Evolutionary conservation across 345 rosid genomes (phyloP).

Genomic region (Ceriops zippeliana): DNA sequence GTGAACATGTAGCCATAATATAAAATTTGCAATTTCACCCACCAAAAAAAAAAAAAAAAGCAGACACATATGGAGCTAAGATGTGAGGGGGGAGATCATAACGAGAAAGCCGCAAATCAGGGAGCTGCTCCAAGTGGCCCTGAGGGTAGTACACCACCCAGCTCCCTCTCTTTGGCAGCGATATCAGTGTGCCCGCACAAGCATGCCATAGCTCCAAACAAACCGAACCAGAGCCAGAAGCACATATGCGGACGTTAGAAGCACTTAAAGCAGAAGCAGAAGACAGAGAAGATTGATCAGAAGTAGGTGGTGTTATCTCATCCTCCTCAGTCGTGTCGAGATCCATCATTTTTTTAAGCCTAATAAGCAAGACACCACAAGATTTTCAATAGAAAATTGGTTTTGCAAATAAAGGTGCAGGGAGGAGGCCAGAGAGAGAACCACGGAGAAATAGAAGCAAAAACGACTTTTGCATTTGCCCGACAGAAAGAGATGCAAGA

Average conservation of each 20-base stretch:
- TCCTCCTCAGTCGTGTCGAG: slow-evolving; percentile 90
- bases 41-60: too few relatives aligned
- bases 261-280: slow-evolving; percentile 48
- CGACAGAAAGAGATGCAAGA: slow-evolving; percentile 9
- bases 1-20: too few relatives aligned
- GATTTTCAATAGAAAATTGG: neutral
- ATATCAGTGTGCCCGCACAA: slow-evolving; percentile 92
- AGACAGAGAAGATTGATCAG: slow-evolving; percentile 49
- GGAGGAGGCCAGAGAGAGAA: neutral
- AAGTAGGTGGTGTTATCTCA: slow-evolving; percentile 55
- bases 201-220: slow-evolving; percentile 99
- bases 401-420: neutral
- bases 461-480: slow-evolving; percentile 30
- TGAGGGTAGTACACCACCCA: slow-evolving; percentile 86
- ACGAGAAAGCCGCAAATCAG: slow-evolving; percentile 61
- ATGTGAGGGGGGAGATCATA: slow-evolving; percentile 67
- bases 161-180: slow-evolving; percentile 80
- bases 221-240: slow-evolving; percentile 40
- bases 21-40: too few relatives aligned
- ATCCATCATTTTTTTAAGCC: slow-evolving; percentile 60
- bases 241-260: slow-evolving; percentile 13
- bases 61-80: slow-evolving; percentile 76
- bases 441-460: too few relatives aligned
- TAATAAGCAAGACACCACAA: neutral
- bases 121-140: slow-evolving; percentile 84